Evolutionary conservation across 768 basidiomycete genomes (phyloP).

Genomic region (Phallus indusiatus): DNA sequence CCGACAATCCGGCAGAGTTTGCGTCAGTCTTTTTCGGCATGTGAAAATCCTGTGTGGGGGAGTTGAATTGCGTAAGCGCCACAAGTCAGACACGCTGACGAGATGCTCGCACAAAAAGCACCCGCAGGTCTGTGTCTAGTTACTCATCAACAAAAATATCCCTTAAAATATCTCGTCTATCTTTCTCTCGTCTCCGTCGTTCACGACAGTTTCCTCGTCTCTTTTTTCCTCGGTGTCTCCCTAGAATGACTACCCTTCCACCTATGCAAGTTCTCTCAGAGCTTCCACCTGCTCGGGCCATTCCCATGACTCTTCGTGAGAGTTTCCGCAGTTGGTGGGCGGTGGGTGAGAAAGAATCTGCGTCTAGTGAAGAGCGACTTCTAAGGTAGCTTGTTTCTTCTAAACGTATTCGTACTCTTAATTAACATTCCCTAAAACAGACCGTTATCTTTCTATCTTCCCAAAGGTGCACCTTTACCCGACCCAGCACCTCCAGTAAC

Average conservation of each 20-base stretch:
- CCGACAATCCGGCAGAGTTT: too few species aligned
- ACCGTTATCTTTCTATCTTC: slow-evolving; percentile 54
- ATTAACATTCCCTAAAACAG: slow-evolving; percentile 25
- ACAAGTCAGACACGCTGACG: too few species aligned
- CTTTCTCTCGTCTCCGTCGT: neutral
- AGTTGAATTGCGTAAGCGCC: too few species aligned
- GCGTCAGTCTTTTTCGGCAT: too few species aligned
- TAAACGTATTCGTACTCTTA: neutral
- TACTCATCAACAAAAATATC: too few species aligned
- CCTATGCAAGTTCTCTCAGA: neutral
- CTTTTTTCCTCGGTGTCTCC: neutral
- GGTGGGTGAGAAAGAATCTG: slow-evolving; percentile 62
- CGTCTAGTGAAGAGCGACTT: slow-evolving; percentile 67
- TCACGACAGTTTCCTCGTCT: neutral
- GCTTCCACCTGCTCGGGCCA: slow-evolving; percentile 53
- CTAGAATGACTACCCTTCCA: neutral
- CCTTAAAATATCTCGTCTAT: neutral
- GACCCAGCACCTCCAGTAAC: slow-evolving; percentile 29
- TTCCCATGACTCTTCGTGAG: slow-evolving; percentile 59
- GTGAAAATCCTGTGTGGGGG: too few species aligned
- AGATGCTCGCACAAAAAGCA: too few species aligned
- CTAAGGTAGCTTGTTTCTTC: slow-evolving; percentile 36
- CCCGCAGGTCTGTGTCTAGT: too few species aligned
- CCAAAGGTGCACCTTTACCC: slow-evolving; percentile 23
- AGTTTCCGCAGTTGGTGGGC: slow-evolving; percentile 73